These are phyloP conservation scores for Lasiodiplodia hormozganensis DNA, from an alignment of 2,329 filamentous ascomycete genomes.

Conservation along the genomic window DNA sequence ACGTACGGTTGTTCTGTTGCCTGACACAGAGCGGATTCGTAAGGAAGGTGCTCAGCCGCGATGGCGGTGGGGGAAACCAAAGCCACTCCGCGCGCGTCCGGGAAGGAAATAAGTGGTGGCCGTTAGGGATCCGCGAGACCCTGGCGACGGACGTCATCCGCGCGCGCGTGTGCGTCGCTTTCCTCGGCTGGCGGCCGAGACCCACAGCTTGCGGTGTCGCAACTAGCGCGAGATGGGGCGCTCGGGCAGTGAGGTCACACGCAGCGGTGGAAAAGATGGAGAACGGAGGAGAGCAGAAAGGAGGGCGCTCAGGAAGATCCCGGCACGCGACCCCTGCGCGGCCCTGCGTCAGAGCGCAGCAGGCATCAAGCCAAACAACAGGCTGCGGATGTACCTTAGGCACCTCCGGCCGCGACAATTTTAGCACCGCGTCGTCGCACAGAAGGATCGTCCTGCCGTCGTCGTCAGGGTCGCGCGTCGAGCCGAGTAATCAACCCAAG, in stretches of 20 bases:
- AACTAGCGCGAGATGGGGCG: constrained; percentile 16
- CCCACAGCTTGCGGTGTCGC: constrained; percentile 13
- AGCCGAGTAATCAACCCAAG: neutral
- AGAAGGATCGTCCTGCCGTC: constrained; percentile 2
- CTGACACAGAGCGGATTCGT: neutral
- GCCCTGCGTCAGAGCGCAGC: constrained; percentile 25
- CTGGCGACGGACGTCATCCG: neutral
- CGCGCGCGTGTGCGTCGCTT: neutral
- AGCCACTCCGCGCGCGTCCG: constrained; percentile 10
- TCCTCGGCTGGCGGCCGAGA: neutral
- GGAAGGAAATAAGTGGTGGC: neutral
- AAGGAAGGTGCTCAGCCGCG: constrained; percentile 18
- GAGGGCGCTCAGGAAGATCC: constrained; percentile 9
- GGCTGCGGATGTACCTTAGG: constrained; percentile 19
- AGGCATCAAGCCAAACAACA: constrained; percentile 18
- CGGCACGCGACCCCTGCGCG: constrained; percentile 1
- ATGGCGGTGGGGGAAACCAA: neutral
- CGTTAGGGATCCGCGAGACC: too few species aligned
- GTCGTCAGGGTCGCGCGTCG: constrained; percentile 8
- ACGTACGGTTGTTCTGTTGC: constrained; percentile 2
- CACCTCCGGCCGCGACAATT: neutral
- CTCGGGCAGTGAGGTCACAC: constrained; percentile 10
- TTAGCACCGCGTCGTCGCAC: constrained; percentile 6
- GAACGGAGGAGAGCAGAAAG: neutral
- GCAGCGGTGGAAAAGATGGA: neutral